Evolutionary conservation across 306 rosid species (phyloP).

Genomic region (Notholithocarpus densiflorus): DNA sequence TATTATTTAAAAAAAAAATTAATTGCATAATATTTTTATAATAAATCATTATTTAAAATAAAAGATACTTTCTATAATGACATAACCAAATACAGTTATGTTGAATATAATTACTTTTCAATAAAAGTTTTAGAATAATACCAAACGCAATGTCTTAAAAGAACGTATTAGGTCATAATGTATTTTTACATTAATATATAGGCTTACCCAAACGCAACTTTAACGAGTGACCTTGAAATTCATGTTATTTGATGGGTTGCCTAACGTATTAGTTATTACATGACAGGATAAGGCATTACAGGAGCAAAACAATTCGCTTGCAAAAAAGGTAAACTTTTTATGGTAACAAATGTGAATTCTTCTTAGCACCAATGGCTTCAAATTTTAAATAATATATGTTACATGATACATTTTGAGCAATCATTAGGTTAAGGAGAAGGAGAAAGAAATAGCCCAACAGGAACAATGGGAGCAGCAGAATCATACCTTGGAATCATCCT

Average conservation of each 20-base stretch:
- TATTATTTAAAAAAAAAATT: too few species aligned
- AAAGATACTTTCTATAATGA: too few species aligned
- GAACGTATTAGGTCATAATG: too few species aligned
- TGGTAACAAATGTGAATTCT: neutral
- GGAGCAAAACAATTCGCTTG: conserved; percentile 65
- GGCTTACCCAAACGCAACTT: too few species aligned
- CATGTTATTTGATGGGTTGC: neutral
- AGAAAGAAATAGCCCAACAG: conserved; percentile 39
- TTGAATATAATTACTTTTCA: too few species aligned
- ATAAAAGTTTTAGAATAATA: too few species aligned
- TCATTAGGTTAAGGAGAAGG: conserved; percentile 67
- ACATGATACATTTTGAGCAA: conserved; percentile 6
- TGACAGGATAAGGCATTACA: conserved; percentile 68
- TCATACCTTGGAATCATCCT: conserved; percentile 18
- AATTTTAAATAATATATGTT: neutral
- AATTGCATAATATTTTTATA: too few species aligned
- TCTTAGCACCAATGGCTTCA: neutral
- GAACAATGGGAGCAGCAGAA: conserved; percentile 34
- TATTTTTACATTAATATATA: too few species aligned
- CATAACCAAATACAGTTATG: too few species aligned
- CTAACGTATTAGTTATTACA: neutral
- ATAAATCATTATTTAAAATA: too few species aligned
- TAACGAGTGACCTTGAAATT: neutral
- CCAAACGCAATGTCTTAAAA: too few species aligned
- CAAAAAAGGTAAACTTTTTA: conserved; percentile 46